Percentiles rank a stretch among this genome's conserved stretches.
phyloP scores from a whole-genome alignment of 2,329 filamentous ascomycete genomes.

The Penicillium corylophilum region DNA sequence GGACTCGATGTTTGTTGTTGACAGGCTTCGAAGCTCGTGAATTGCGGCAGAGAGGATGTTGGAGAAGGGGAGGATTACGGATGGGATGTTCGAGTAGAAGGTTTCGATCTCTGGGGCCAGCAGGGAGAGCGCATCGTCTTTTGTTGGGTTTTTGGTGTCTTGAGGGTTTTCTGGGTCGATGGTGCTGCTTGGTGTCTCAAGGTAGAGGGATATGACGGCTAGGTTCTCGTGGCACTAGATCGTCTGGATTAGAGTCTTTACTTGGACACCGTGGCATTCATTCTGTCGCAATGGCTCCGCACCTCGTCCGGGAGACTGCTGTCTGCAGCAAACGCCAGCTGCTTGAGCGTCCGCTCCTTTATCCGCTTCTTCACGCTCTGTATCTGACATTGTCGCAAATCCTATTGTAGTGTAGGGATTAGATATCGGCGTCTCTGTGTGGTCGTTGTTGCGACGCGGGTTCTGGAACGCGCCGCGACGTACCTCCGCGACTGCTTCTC shows the following conservation, averaged over 20 bases:
- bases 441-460: not conserved
- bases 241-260: not conserved
- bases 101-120: conserved; percentile 36
- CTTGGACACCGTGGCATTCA: not conserved
- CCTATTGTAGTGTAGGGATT: conserved; percentile 21
- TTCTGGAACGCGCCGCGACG: conserved; percentile 13
- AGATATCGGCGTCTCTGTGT: not conserved
- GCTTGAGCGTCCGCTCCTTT: conserved; percentile 31
- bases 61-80: conserved; percentile 26
- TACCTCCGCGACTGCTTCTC: conserved; percentile 35
- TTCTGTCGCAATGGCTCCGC: conserved; percentile 3
- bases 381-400: conserved; percentile 35
- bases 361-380: conserved; percentile 35
- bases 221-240: conserved; percentile 37
- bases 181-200: conserved; percentile 29
- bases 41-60: conserved; percentile 25
- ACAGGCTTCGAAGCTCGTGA: conserved; percentile 26
- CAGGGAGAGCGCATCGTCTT: conserved; percentile 30
- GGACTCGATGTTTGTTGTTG: conserved; percentile 22
- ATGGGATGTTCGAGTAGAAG: conserved; percentile 34
- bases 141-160: conserved; percentile 11
- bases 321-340: conserved; percentile 34
- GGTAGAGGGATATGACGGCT: conserved; percentile 38
- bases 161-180: conserved; percentile 19
- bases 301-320: conserved; percentile 37